These are phyloP conservation scores for Pseudogymnoascus pannorum DNA, from an alignment of 2,329 filamentous ascomycete genomes.

Conservation along the genomic window DNA sequence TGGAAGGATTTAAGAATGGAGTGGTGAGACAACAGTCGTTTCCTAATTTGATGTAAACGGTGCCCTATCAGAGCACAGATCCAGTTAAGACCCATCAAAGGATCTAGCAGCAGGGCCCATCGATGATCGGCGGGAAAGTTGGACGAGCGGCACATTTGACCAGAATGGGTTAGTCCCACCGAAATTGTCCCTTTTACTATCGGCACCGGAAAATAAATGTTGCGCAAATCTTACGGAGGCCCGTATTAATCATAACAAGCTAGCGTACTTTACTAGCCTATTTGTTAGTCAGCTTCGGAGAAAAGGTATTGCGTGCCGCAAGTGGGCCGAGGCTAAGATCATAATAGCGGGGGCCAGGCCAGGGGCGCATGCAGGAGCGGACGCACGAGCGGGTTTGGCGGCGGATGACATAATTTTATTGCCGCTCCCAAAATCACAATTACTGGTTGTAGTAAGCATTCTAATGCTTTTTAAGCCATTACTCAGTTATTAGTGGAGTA, in stretches of 20 bases:
- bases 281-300: not conserved
- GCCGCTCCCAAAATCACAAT: not conserved
- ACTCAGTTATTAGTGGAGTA: not conserved
- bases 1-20: not conserved
- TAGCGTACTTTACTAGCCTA: not conserved
- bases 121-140: not conserved
- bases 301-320: not conserved
- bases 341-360: not conserved
- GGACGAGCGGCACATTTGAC: not conserved
- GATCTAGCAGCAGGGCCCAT: not conserved
- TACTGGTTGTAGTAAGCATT: not conserved
- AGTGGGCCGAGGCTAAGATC: not conserved
- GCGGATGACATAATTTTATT: not conserved
- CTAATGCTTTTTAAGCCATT: conserved; percentile 2
- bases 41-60: not conserved
- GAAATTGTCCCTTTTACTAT: not conserved
- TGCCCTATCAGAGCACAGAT: not conserved
- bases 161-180: not conserved
- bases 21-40: not conserved
- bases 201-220: not conserved
- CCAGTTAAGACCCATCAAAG: not conserved
- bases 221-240: not conserved
- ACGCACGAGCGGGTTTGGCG: not conserved
- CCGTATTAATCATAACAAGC: not conserved
- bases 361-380: conserved; percentile 2